Evolutionary conservation across 2,329 filamentous ascomycete species (phyloP).

Genomic region (Chaetoscypha palmicola): DNA sequence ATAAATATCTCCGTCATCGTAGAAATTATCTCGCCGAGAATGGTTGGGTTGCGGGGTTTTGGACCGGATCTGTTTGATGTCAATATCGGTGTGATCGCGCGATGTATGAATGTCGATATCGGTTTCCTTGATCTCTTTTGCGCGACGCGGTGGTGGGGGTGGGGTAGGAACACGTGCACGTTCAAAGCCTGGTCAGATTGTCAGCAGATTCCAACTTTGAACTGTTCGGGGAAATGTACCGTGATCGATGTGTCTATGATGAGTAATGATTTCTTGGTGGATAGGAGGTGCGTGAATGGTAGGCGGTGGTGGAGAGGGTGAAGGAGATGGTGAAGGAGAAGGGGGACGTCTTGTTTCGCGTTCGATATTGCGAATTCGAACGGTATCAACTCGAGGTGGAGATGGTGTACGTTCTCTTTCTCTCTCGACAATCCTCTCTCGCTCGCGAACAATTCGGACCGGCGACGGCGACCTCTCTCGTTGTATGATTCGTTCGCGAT

Average conservation of each 20-base stretch:
- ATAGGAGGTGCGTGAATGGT: slow-evolving; percentile 67
- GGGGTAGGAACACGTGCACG: slow-evolving; percentile 20
- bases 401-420: slow-evolving; percentile 25
- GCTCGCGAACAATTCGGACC: slow-evolving; percentile 12
- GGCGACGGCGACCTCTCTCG: slow-evolving; percentile 14
- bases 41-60: slow-evolving; percentile 17
- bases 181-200: slow-evolving; percentile 26
- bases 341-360: slow-evolving; percentile 14
- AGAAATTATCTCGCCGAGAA: slow-evolving; percentile 36
- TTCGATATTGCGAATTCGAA: slow-evolving; percentile 26
- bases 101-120: slow-evolving; percentile 56
- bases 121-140: slow-evolving; percentile 36
- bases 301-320: slow-evolving; percentile 22
- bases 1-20: slow-evolving; percentile 62
- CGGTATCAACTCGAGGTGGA: slow-evolving; percentile 24
- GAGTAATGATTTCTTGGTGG: slow-evolving; percentile 78
- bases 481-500: slow-evolving; percentile 11
- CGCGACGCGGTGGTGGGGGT: slow-evolving; percentile 27
- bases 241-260: slow-evolving; percentile 77
- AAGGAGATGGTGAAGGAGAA: slow-evolving; percentile 20
- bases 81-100: slow-evolving; percentile 49
- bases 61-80: slow-evolving; percentile 35
- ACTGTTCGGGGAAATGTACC: slow-evolving; percentile 44
- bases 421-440: slow-evolving; percentile 27
- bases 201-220: slow-evolving; percentile 10